A percentile compares a stretch with the other conserved stretches of the same genome.
phyloP scores from a whole-genome alignment of 768 basidiomycete species.

The Collybia sp. region DNA sequence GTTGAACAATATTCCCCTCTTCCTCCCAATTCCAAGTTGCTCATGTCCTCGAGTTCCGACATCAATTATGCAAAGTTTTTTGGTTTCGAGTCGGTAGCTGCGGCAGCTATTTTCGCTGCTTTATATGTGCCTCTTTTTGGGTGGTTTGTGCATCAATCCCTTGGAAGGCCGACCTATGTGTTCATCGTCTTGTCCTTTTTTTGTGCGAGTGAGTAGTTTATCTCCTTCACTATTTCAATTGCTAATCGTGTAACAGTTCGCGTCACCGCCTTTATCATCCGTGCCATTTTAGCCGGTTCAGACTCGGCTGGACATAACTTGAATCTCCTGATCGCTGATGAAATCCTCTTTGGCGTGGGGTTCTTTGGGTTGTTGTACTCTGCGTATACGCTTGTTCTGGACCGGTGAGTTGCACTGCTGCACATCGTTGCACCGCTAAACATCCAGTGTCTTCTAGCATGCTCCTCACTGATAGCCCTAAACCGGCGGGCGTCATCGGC shows the following conservation, averaged over 20 bases:
- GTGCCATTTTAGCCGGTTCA: slow-evolving; percentile 28
- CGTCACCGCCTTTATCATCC: slow-evolving; percentile 32
- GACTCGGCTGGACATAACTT: slow-evolving; percentile 25
- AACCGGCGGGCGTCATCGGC: slow-evolving; percentile 4
- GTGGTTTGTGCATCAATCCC: slow-evolving; percentile 24
- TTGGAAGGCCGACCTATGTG: slow-evolving; percentile 27
- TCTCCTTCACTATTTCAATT: neutral
- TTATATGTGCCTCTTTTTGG: slow-evolving; percentile 24
- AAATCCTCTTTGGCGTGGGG: slow-evolving; percentile 35
- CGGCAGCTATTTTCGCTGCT: slow-evolving; percentile 28
- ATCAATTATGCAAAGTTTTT: slow-evolving; percentile 27
- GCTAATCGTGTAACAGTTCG: slow-evolving; percentile 26
- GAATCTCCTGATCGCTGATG: slow-evolving; percentile 28
- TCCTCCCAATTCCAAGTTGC: neutral
- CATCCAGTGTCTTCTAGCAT: slow-evolving; percentile 9
- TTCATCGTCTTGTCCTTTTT: slow-evolving; percentile 29
- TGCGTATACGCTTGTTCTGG: slow-evolving; percentile 34
- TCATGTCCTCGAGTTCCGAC: neutral
- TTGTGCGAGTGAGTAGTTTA: slow-evolving; percentile 26
- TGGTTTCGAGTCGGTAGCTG: slow-evolving; percentile 29
- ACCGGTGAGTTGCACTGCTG: slow-evolving; percentile 24
- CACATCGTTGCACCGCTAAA: neutral
- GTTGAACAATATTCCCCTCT: too few relatives aligned
- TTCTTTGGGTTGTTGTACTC: slow-evolving; percentile 40
- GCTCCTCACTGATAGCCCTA: slow-evolving; percentile 8